Evolutionary conservation across 2,329 filamentous ascomycete species (phyloP).

Genomic region (Fusarium graminum): DNA sequence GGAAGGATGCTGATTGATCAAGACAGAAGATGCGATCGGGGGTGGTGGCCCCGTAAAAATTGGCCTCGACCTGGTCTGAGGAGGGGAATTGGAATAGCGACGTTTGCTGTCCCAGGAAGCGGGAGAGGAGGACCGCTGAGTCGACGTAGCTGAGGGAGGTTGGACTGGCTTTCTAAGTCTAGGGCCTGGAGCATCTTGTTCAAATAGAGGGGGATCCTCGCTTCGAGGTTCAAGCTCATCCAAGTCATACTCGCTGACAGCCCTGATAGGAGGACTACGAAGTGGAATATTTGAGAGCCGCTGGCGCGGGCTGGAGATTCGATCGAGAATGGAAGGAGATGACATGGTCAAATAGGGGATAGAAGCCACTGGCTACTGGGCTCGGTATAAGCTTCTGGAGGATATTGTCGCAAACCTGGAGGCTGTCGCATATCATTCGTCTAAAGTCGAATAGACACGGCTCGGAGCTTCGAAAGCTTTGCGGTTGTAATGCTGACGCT

Average conservation of each 20-base stretch:
- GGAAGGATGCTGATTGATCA: constrained; percentile 42
- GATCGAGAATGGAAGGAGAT: constrained; percentile 49
- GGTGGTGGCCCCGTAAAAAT: constrained; percentile 65
- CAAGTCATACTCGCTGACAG: constrained; percentile 55
- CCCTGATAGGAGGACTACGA: constrained; percentile 43
- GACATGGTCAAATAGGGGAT: constrained; percentile 39
- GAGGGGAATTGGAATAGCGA: constrained; percentile 51
- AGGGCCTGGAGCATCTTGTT: constrained; percentile 41
- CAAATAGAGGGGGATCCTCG: constrained; percentile 45
- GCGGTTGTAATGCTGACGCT: not conserved
- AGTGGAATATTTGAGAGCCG: constrained; percentile 48
- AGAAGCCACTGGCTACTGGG: not conserved
- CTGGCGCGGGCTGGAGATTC: constrained; percentile 45
- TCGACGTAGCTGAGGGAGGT: constrained; percentile 6
- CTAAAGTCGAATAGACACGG: constrained; percentile 21
- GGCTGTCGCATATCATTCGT: constrained; percentile 30
- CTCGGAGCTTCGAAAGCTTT: not conserved
- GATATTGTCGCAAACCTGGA: constrained; percentile 7
- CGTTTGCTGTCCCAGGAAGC: constrained; percentile 42
- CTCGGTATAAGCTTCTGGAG: not conserved
- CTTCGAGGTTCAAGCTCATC: constrained; percentile 56
- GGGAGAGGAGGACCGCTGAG: constrained; percentile 36
- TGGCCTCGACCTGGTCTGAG: constrained; percentile 50
- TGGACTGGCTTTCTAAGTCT: constrained; percentile 41
- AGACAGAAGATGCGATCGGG: constrained; percentile 62